Evolutionary conservation across 2,329 filamentous ascomycete genomes (phyloP).

Genomic region (Microthyrium microscopicum): DNA sequence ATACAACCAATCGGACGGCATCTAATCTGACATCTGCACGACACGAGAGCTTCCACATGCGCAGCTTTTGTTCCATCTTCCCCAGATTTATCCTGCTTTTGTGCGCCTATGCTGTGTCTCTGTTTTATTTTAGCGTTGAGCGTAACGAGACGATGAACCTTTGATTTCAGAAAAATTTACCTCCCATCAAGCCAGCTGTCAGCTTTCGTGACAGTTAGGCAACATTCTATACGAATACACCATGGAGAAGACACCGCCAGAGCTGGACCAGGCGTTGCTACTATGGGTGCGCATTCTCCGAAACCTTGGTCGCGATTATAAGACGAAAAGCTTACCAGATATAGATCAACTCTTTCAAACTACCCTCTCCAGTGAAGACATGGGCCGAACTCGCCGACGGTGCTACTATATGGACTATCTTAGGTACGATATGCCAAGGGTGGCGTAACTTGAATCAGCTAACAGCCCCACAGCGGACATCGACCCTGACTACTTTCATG

Average conservation of each 20-base stretch:
- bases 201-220: too few relatives aligned
- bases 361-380: slow-evolving; percentile 18
- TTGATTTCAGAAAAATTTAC: too few relatives aligned
- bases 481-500: slow-evolving; percentile 31
- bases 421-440: slow-evolving; percentile 11
- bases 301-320: neutral
- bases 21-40: too few relatives aligned
- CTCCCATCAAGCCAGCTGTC: too few relatives aligned
- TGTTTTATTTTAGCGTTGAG: too few relatives aligned
- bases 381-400: slow-evolving; percentile 31
- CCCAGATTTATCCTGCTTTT: too few relatives aligned
- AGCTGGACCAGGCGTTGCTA: slow-evolving; percentile 6
- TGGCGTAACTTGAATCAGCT: neutral
- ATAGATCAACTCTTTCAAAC: slow-evolving; percentile 26
- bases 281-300: slow-evolving; percentile 4
- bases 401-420: slow-evolving; percentile 29
- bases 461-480: slow-evolving; percentile 17
- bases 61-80: too few relatives aligned
- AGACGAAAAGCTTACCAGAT: neutral
- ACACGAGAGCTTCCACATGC: too few relatives aligned
- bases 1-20: too few relatives aligned
- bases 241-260: slow-evolving; percentile 7
- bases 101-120: too few relatives aligned
- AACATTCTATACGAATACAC: too few relatives aligned
- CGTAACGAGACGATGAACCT: too few relatives aligned